Percentiles rank a stretch among this genome's conserved stretches.
phyloP scores from a whole-genome alignment of 805 yeast genomes.

The Clavispora vitiphila region DNA sequence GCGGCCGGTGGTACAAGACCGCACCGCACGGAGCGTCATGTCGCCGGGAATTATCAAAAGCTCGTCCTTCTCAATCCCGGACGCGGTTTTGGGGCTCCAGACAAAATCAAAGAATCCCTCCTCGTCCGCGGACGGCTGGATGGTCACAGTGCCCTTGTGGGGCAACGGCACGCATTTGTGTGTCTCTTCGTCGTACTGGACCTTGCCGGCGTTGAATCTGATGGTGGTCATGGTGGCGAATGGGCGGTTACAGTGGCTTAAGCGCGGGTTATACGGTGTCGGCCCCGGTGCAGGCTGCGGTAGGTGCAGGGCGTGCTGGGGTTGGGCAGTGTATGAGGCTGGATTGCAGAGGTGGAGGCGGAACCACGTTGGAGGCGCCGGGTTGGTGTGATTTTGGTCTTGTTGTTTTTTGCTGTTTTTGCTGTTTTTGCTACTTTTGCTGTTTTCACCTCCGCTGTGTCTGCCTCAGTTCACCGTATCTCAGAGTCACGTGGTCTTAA shows the following conservation, averaged over 20 bases:
- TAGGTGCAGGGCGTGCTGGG: too few relatives aligned
- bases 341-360: too few relatives aligned
- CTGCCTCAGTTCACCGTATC: too few relatives aligned
- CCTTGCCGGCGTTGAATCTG: constrained; percentile 76
- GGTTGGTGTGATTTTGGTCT: too few relatives aligned
- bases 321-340: too few relatives aligned
- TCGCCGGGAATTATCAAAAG: constrained; percentile 80
- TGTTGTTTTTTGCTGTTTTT: too few relatives aligned
- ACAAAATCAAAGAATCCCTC: constrained; percentile 64
- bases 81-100: constrained; percentile 65
- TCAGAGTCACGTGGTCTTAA: too few relatives aligned
- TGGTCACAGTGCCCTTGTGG: constrained; percentile 59
- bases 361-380: too few relatives aligned
- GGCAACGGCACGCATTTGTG: constrained; percentile 66
- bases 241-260: too few relatives aligned
- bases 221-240: constrained; percentile 18
- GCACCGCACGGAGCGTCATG: constrained; percentile 67
- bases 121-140: constrained; percentile 62
- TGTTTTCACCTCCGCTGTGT: too few relatives aligned
- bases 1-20: constrained; percentile 70
- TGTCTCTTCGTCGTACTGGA: constrained; percentile 56
- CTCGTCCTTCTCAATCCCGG: constrained; percentile 50
- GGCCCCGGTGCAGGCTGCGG: neutral
- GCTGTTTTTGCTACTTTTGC: too few relatives aligned
- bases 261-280: neutral